Evolutionary conservation across 306 rosid genomes (phyloP), one percentile per base, ranked within the genome.

Genomic region (Dryas octopetala): DNA sequence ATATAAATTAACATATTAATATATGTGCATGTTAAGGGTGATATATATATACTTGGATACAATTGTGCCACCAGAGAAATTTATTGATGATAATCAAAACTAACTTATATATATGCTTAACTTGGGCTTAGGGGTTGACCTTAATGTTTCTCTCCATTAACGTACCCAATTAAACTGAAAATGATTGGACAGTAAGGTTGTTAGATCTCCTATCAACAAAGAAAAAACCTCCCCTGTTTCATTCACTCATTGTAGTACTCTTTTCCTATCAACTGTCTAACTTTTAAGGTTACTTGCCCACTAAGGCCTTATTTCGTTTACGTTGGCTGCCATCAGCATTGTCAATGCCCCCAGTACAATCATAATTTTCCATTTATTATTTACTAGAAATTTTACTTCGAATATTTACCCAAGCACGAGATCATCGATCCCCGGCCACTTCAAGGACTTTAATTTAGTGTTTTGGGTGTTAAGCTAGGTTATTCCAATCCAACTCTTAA

Each of bases 101-200:
- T 5, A 32, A 32, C 38, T 32, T 32, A 32, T 32, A 32, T 32
- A 32, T 32, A 32, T 1, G 68, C 50, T 41, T 16, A 32, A 32
- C 38, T 63, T 40, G 68, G 52, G 5, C 19, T 60, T 5, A 8
- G 49, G 66, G 71, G 81, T 82, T 84, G 91, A 87, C 90, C 66
- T 50, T 68, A 43, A 59, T 32, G 69, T 74, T 75, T 50, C 40
- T 64, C 38, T 66, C 46, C 17, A 28, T 14, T 46, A 2, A 52
- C 5, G 28, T 16, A 8, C 65, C 46, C 17, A 62, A 40, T 0
- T 47, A n/a, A 53, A n/a, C 40, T 47, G 75, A 2, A 68, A 77
- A 79, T 46, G 77, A 85, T 28, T n/a, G 84, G 87, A 46, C 67
- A 85, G 90, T 90, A 86, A 49, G 80, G 86, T 79, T 71, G 92